Conservation (phyloP, 139 green algal genomes). For the Deuterostichococcus epilithicus region DNA sequence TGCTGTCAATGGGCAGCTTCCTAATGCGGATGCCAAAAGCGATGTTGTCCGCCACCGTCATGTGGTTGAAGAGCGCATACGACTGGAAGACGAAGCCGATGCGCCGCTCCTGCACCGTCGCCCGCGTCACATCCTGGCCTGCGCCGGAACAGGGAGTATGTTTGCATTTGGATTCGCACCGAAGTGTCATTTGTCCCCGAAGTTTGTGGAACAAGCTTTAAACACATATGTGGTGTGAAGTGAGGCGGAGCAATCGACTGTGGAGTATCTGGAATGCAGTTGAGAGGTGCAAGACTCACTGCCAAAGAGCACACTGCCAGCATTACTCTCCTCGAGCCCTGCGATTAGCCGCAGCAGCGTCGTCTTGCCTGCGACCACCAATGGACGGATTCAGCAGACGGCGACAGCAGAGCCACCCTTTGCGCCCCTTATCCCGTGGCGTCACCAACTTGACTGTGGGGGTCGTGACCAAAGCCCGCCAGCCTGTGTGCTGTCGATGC, state of each 20-base stretch:
- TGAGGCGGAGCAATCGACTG: too few species aligned
- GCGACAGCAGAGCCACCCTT: not conserved
- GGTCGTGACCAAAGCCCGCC: not conserved
- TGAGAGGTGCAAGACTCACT: conserved; percentile 14
- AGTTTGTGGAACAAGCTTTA: not conserved
- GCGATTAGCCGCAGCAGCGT: conserved; percentile 82
- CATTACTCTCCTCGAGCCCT: conserved; percentile 68
- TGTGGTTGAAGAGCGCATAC: conserved; percentile 92
- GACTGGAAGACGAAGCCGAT: conserved; percentile 85
- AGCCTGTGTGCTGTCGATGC: not conserved
- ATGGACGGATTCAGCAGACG: too few species aligned
- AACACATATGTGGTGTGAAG: not conserved
- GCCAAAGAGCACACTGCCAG: conserved; percentile 74
- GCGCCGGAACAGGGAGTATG: not conserved
- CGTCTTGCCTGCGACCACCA: conserved; percentile 74
- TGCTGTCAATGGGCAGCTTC: conserved; percentile 60
- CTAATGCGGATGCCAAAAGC: conserved; percentile 78
- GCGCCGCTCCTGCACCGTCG: conserved; percentile 40
- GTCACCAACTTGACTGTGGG: not conserved
- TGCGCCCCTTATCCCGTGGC: not conserved
- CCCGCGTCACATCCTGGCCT: conserved; percentile 49
- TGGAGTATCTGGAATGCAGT: too few species aligned
- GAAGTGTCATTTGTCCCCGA: too few species aligned
- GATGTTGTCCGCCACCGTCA: conserved; percentile 87
- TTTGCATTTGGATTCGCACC: not conserved